A percentile compares a stretch with the other conserved stretches of the same genome.
These are phyloP conservation scores for Mucor irregularis DNA, from an alignment of 371 early-diverging fungal species.

Conservation along the genomic window DNA sequence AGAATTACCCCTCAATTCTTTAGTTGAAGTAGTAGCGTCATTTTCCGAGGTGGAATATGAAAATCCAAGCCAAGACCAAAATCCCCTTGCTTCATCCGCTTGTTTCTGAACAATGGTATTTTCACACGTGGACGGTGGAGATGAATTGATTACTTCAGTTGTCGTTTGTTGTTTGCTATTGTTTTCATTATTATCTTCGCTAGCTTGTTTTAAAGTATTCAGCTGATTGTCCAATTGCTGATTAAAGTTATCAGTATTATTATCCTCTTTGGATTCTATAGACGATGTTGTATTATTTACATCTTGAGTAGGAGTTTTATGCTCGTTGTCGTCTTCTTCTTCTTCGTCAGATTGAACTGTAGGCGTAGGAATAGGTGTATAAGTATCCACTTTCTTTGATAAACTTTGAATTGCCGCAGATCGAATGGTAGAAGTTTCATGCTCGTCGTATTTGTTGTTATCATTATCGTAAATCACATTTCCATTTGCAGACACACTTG, in stretches of 20 bases:
- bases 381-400: constrained; percentile 1
- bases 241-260: background rate
- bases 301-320: background rate
- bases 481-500: constrained; percentile 28
- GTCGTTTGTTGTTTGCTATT: background rate
- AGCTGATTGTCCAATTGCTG: background rate
- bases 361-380: background rate
- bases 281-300: background rate
- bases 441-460: background rate
- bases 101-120: background rate
- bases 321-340: constrained; percentile 1
- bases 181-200: background rate
- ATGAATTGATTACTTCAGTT: background rate
- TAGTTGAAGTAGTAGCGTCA: background rate
- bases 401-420: constrained; percentile 10
- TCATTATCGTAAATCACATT: constrained; percentile 1
- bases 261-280: background rate
- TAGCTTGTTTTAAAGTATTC: too few relatives aligned
- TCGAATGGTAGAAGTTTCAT: background rate
- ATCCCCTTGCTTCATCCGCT: background rate
- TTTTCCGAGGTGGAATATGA: background rate
- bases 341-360: background rate
- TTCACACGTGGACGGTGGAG: constrained; percentile 8
- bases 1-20: background rate
- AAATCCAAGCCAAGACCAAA: constrained; percentile 16